These are phyloP conservation scores for Acanthamoeba castellanii DNA, from an alignment of 208 protist species.

Conservation along the genomic window DNA sequence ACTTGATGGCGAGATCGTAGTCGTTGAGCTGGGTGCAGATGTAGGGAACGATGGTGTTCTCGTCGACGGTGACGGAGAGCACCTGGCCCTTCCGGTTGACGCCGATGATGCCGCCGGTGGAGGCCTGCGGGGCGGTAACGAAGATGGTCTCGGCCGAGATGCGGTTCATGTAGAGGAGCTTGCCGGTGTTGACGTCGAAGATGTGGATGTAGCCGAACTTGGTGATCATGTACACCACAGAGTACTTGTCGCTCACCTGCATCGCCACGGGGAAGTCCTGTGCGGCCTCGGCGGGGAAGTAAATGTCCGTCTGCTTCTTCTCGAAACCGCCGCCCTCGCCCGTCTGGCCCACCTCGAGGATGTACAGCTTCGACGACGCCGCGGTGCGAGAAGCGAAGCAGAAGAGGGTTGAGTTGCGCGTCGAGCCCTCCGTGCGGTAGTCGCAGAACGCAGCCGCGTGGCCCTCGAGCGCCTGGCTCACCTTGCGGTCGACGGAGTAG, in stretches of 20 bases:
- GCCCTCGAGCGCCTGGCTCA: constrained; percentile 96
- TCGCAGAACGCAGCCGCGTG: constrained; percentile 95
- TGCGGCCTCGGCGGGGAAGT: constrained; percentile 90
- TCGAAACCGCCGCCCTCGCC: constrained; percentile 84
- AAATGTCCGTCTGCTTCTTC: constrained; percentile 90
- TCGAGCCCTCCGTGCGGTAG: constrained; percentile 87
- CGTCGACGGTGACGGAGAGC: constrained; percentile 93
- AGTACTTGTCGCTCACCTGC: constrained; percentile 95
- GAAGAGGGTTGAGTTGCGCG: constrained; percentile 94
- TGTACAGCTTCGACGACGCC: constrained; percentile 85
- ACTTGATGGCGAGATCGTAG: constrained; percentile 95
- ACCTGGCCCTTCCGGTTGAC: constrained; percentile 97
- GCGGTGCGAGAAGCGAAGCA: constrained; percentile 95
- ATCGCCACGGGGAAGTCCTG: constrained; percentile 99
- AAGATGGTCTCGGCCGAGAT: constrained; percentile 96
- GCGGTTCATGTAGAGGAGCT: constrained; percentile 96
- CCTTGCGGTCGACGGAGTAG: constrained; percentile 97
- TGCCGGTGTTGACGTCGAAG: constrained; percentile 97
- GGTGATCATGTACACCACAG: constrained; percentile 97
- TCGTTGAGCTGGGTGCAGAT: constrained; percentile 96
- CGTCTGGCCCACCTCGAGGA: constrained; percentile 90
- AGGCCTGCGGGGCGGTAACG: constrained; percentile 93
- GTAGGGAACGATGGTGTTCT: constrained; percentile 96
- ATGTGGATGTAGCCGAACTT: constrained; percentile 96
- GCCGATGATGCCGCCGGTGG: constrained; percentile 95